Conservation (phyloP, 1,139 yeast species). For the Tardiomyces digboiensis region DNA sequence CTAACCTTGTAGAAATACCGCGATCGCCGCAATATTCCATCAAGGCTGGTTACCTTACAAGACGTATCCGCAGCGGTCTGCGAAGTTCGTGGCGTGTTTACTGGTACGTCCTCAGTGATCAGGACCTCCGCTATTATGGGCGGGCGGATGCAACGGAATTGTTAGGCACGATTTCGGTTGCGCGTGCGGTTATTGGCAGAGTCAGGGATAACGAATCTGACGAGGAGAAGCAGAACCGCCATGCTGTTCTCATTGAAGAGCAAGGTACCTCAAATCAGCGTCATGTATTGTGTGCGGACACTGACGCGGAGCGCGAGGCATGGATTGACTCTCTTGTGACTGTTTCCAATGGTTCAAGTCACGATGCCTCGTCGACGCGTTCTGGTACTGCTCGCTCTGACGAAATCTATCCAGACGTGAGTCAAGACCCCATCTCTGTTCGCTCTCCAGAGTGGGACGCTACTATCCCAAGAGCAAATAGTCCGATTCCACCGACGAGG, state of each 20-base stretch:
- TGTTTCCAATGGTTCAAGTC: background rate
- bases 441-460: background rate
- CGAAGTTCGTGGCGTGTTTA: background rate
- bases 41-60: background rate
- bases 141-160: background rate
- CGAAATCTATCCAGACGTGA: background rate
- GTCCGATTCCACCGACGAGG: too few relatives aligned
- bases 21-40: background rate
- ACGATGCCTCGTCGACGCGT: background rate
- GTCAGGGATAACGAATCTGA: background rate
- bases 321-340: constrained; percentile 57
- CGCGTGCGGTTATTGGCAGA: background rate
- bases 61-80: background rate
- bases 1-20: background rate
- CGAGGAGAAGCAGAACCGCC: background rate
- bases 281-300: constrained; percentile 76
- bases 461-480: background rate
- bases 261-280: constrained; percentile 21
- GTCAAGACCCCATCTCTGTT: background rate
- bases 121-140: background rate
- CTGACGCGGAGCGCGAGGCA: constrained; percentile 65
- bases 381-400: background rate
- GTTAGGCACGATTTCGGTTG: background rate
- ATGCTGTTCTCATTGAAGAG: background rate
- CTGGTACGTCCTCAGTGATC: background rate